Base-by-base conservation (phyloP, 2,329 filamentous ascomycete species). In the Ramularia collo-cygni region DNA sequence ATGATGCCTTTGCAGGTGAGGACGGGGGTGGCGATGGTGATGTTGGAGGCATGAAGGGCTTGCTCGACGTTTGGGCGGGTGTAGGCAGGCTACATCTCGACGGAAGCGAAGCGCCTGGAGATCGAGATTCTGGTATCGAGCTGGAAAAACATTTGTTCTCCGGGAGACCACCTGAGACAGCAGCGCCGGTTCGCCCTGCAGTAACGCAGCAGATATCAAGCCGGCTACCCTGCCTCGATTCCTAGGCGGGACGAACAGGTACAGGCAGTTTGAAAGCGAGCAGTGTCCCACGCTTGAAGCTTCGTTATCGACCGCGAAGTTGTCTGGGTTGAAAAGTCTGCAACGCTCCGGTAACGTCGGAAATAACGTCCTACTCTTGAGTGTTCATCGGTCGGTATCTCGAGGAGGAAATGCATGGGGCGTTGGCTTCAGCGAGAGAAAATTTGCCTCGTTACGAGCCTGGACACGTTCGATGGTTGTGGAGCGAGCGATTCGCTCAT, bases 91-190 rank as follows among this genome's bases (percentile, higher is more conserved):
- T 37, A n/a, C 26, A 33, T n/a, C 37, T 51, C 12, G 45, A 47
- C 16, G 44, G 46, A 21, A 49, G 47, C 36, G 56, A 58, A 43
- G 50, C 27, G 14, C 48, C 48, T 13, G 53, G 51, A 8, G 57
- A 61, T 37, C 49, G 56, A 28, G 59, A 61, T 37, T 58, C 55
- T 39, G 59, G 57, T 17, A 55, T 60, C 19, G 57, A 55, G 40
- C 40, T 14, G 40, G 35, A 38, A 38, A 35, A 37, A 29, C 29
- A 33, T n/a, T 43, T 39, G 28, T 24, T 6, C 42, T 44, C 41
- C 30, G 47, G 47, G 19, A 26, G 46, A 17, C 46, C 48, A 17
- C 48, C 48, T 12, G 48, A 48, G 32, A 21, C 21, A 10, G 6
- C 21, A 6, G 21, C 21, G 6, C 10, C 21, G 6, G 21, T 6